Conservation (phyloP, 768 basidiomycete genomes). For the Terana coerulea region DNA sequence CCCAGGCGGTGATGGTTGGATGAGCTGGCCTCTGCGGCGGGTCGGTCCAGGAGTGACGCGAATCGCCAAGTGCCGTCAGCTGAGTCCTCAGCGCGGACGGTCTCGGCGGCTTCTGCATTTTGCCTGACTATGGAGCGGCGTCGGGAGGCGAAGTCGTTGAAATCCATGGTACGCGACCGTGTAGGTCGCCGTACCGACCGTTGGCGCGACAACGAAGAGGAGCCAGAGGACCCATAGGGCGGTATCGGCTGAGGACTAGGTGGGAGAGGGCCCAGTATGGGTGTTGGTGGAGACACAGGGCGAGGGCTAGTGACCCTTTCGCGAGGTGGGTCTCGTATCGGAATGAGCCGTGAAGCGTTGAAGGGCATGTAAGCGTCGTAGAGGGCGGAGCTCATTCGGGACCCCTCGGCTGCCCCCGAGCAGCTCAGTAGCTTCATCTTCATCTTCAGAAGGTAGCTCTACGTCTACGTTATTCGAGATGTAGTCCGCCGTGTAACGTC, state of each 20-base stretch:
- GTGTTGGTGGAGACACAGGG: conserved; percentile 7
- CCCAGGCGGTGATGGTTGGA: not conserved
- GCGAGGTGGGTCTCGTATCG: not conserved
- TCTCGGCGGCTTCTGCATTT: conserved; percentile 14
- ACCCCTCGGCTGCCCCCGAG: conserved; percentile 50
- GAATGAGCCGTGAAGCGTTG: not conserved
- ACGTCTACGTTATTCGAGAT: conserved; percentile 44
- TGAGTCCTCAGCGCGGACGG: conserved; percentile 2
- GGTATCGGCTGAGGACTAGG: conserved; percentile 5
- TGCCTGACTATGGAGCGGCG: conserved; percentile 50
- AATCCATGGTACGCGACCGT: conserved; percentile 55
- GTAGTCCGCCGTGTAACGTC: conserved; percentile 9
- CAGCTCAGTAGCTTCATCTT: conserved; percentile 50
- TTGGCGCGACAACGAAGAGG: conserved; percentile 37
- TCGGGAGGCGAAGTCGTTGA: conserved; percentile 67
- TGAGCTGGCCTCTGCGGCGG: not conserved
- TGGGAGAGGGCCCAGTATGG: not conserved
- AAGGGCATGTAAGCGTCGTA: conserved; percentile 70
- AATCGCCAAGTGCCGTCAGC: conserved; percentile 19
- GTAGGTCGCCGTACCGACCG: conserved; percentile 57
- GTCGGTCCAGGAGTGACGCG: not conserved
- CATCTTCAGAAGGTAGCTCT: conserved; percentile 52
- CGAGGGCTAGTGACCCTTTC: conserved; percentile 16
- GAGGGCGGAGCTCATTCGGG: conserved; percentile 54
- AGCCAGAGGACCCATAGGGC: not conserved